phyloP scores from a whole-genome alignment of 257 asterid species.

The Solanum appendiculatum region DNA sequence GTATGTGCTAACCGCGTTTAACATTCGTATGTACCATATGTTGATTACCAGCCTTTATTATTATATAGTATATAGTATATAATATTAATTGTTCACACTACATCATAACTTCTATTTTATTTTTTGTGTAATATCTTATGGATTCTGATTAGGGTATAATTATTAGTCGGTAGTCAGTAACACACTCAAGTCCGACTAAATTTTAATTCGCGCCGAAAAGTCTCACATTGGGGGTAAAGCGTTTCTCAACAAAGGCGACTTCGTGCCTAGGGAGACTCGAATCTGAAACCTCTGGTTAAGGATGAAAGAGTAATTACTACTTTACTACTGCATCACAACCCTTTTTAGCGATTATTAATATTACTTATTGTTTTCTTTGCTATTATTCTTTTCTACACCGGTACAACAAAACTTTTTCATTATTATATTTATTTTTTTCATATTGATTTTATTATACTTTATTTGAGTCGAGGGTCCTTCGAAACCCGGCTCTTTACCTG shows the following conservation, averaged over 20 bases:
- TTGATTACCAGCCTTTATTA: not conserved
- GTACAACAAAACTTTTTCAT: no score
- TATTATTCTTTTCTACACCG: no score
- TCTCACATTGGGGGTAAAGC: no score
- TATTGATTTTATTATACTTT: no score
- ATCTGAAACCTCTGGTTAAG: no score
- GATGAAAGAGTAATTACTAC: no score
- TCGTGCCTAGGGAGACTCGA: not conserved
- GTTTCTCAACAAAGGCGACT: no score
- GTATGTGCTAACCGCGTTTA: not conserved
- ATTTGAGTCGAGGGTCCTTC: not conserved
- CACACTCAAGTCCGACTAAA: no score
- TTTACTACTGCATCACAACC: rapidly evolving
- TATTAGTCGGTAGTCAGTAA: not conserved
- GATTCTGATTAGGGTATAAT: not conserved
- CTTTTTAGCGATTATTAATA: no score
- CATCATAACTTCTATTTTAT: not conserved
- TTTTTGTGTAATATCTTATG: not conserved
- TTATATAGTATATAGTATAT: not conserved
- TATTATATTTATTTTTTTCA: not conserved
- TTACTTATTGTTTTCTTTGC: no score
- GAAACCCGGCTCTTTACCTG: no score
- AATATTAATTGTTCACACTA: not conserved
- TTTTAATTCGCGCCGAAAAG: no score
- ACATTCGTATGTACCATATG: not conserved